Percentiles rank a stretch among this genome's conserved stretches.
phyloP scores from a whole-genome alignment of 805 yeast species.

The Cyberlindnera maritima region DNA sequence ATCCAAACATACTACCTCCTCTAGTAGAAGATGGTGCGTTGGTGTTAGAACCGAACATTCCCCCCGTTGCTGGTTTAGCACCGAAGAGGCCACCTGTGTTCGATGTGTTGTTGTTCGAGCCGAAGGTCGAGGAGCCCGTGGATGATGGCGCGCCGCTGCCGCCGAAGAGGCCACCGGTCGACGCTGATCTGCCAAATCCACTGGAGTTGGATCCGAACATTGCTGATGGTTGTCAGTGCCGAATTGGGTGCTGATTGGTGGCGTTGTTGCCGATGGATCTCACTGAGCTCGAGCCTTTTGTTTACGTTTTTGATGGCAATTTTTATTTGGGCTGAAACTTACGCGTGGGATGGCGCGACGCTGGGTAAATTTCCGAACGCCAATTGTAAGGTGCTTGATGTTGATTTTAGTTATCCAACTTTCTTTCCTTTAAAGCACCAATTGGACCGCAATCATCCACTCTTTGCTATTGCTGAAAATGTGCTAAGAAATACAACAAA shows the following conservation, averaged over 20 bases:
- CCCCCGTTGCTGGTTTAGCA: constrained; percentile 13
- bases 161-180: constrained; percentile 27
- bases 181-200: constrained; percentile 24
- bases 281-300: neutral
- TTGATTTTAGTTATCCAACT: too few species aligned
- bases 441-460: too few species aligned
- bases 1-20: constrained; percentile 34
- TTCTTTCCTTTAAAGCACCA: too few species aligned
- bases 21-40: constrained; percentile 8
- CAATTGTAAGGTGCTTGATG: too few species aligned
- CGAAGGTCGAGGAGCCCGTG: constrained; percentile 18
- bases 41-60: constrained; percentile 9
- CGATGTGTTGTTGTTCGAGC: constrained; percentile 1
- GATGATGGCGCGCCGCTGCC: constrained; percentile 17
- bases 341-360: neutral
- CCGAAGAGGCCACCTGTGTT: constrained; percentile 25
- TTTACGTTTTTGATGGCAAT: constrained; percentile 8
- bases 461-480: too few species aligned
- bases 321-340: constrained; percentile 3
- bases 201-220: constrained; percentile 22
- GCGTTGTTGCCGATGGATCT: too few species aligned
- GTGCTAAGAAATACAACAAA: too few species aligned
- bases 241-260: too few species aligned
- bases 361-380: neutral
- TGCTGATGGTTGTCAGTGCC: neutral